Base-by-base conservation (phyloP, 1,284 basidiomycete species). In the Moniliophthora roreri region DNA sequence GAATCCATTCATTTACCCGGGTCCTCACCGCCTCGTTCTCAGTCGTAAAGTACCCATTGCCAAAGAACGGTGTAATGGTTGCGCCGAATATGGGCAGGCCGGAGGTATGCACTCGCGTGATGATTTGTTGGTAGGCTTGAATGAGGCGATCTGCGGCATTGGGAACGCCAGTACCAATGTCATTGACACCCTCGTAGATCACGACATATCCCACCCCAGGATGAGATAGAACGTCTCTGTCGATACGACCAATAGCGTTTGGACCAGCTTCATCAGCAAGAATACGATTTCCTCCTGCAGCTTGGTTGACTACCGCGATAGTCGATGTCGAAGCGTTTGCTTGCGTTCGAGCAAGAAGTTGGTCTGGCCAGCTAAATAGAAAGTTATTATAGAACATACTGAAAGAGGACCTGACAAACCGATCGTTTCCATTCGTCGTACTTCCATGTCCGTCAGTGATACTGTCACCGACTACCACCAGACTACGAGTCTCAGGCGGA, bases 161-260 rank as follows among this genome's bases (percentile, higher is more conserved):
- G 26, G 74, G 61, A 9, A 58, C 60, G 1, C 72, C 72, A 2
- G 66, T 68, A 4, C 77, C 78, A 51, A 80, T 78, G 67, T 79
- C 77, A 68, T 80, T 81, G 37, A 79, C 75, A 48, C 79, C 79
- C 59, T 79, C 77, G 60, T 78, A 81, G 59, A 80, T 72, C 69
- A 81, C 75, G 26, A 68, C 73, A 63, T 69, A 78, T 39, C 64
- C 64, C 28, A 77, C 70, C 20, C 72, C 72, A 11, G 74, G 65
- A 34, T 78, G 78, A 2, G 75, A 55, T 48, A 81, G 69, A 32
- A 79, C 77, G 61, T 80, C 79, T 3, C 78, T 68, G 56, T 79
- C 76, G 62, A 79, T 73, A 23, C 78, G 75, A 13, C 72, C 69
- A 15, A 78, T 60, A 5, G 71, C 75, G 58, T 73, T 76, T 1